Conservation (phyloP, 768 basidiomycete species). For the Zangia roseola region DNA sequence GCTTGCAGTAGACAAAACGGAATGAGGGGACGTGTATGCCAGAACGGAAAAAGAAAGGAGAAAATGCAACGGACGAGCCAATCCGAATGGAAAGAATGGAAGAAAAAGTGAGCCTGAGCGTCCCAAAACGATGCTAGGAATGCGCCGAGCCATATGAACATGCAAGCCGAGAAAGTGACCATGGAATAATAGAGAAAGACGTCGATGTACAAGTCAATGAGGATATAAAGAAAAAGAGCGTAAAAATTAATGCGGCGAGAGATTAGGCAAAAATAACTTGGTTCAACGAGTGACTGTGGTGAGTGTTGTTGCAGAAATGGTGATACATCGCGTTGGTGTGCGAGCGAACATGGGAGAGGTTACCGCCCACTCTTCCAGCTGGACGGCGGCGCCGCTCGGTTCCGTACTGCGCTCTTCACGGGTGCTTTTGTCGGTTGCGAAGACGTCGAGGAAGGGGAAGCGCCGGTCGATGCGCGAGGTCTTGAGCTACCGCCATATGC, state of each 20-base stretch:
- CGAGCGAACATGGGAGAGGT: not conserved
- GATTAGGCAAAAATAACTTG: constrained; percentile 9
- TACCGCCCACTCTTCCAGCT: constrained; percentile 51
- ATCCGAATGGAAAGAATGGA: constrained; percentile 1
- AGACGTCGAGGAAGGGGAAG: constrained; percentile 20
- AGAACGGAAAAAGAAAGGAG: not conserved
- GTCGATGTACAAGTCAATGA: constrained; percentile 5
- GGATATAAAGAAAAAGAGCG: constrained; percentile 11
- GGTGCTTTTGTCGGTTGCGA: constrained; percentile 9
- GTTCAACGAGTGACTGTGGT: constrained; percentile 10
- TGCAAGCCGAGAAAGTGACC: not conserved
- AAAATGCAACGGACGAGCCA: not conserved
- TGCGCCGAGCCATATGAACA: not conserved
- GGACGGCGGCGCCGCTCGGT: constrained; percentile 51
- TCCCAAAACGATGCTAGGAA: constrained; percentile 19
- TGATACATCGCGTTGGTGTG: no score
- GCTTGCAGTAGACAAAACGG: not conserved
- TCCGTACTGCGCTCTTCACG: constrained; percentile 24
- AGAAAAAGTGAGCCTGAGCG: not conserved
- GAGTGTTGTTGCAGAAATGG: not conserved
- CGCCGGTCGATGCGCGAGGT: constrained; percentile 36
- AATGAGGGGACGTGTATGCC: constrained; percentile 1
- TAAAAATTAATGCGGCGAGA: constrained; percentile 6
- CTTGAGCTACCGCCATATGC: constrained; percentile 23
- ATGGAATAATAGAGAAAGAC: not conserved